Conservation (phyloP, 2,329 filamentous ascomycete genomes). For the Fusarium denticulatum region DNA sequence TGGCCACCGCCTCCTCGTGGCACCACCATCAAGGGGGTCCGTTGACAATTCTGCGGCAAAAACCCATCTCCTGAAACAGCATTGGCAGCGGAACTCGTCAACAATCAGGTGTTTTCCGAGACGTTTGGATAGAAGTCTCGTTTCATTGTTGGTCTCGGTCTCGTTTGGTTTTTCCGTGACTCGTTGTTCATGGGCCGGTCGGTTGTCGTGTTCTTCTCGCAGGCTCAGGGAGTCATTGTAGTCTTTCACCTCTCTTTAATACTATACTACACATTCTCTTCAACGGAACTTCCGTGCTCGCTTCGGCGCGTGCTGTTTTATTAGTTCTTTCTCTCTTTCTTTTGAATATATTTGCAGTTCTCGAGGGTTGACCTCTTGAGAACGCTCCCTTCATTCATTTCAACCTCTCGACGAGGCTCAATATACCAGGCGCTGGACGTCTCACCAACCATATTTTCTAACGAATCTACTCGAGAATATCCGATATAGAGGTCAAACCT, state of each 20-base stretch:
- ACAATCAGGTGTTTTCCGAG: constrained; percentile 43
- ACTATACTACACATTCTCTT: constrained; percentile 23
- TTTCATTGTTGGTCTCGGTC: constrained; percentile 38
- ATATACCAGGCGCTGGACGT: constrained; percentile 42
- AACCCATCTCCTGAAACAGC: constrained; percentile 45
- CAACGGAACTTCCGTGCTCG: constrained; percentile 21
- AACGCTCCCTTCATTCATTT: constrained; percentile 21
- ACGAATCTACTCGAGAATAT: not conserved
- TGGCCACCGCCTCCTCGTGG: constrained; percentile 36
- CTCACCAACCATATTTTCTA: constrained; percentile 19
- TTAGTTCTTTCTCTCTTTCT: constrained; percentile 13
- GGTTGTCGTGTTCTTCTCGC: constrained; percentile 9
- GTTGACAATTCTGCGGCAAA: constrained; percentile 36
- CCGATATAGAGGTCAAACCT: not conserved
- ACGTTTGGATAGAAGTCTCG: constrained; percentile 32
- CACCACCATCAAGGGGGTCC: constrained; percentile 23
- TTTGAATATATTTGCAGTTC: constrained; percentile 12
- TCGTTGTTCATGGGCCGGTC: not conserved
- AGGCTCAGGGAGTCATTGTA: not conserved
- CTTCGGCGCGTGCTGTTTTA: constrained; percentile 21
- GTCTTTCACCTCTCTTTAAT: constrained; percentile 23
- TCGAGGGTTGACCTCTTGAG: constrained; percentile 31
- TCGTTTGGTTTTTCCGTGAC: constrained; percentile 25
- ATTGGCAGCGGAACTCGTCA: constrained; percentile 34
- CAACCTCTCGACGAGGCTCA: constrained; percentile 39